Base-by-base conservation (phyloP, 1,284 basidiomycete species). In the Boletus smithii region DNA sequence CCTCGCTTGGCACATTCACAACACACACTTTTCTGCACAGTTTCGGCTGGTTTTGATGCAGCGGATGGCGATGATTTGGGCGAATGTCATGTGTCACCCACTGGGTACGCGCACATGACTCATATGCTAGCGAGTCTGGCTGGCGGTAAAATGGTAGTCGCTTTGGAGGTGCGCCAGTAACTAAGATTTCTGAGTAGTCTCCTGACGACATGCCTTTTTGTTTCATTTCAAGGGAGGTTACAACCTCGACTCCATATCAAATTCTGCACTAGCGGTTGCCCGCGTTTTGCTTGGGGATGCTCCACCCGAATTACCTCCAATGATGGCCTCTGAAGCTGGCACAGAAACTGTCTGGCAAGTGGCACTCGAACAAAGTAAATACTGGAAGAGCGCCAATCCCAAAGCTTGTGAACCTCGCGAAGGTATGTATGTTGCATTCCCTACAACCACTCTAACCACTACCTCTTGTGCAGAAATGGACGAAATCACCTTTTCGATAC, bases 61-160 rank as follows among this genome's bases (percentile, higher is more conserved):
- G 97, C 97, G 0, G 80, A 81, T 24, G 95, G 95, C 2, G 97
- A 99, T 63, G 80, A 85, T 37, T 80, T 99, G 5, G 97, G 97
- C 20, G 85, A 85, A 68, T 97, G 94, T 63, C 74, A 83, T 54
- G 95, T 99, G 48, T 81, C 90, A 1, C 97, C 97, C 0, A 79
- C 83, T n/a, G 95, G 94, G 2, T 99, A 94, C 66, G 94, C 94
- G 0, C 95, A 98, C 61, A 98, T 99, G 95, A 97, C 97, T 3
- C 90, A 97, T 61, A 94, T 97, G 86, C 76, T 99, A 4, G 80
- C 83, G 34, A 83, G 88, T n/a, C 75, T 99, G 8, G 95, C 95
- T 10, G 80, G 84, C 4, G 97, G 97, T 6, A 88, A 84, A 58
- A 60, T 98, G 7, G 91, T 97, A 11, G 92, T 97, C 18, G 94